Percentiles rank a stretch among this genome's conserved stretches.
Conservation (phyloP, 1,139 yeast genomes). For the Nakaseomyces kungkrabaensis region DNA sequence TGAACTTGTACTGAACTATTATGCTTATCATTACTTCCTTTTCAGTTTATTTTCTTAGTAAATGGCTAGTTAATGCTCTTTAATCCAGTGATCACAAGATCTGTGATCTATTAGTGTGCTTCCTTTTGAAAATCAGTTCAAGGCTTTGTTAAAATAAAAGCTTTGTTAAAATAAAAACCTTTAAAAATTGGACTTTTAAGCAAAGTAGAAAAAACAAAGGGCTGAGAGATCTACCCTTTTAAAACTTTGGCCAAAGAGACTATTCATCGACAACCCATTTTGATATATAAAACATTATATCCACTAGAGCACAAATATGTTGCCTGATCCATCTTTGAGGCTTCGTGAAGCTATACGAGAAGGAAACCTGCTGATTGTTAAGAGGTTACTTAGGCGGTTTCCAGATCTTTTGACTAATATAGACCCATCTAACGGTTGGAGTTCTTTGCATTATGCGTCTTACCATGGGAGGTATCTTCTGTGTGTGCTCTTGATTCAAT, state of each 20-base stretch:
- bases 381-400: slow-evolving; percentile 57
- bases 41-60: neutral
- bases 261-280: too few relatives aligned
- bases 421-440: slow-evolving; percentile 75
- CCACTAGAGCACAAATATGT: slow-evolving; percentile 16
- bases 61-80: neutral
- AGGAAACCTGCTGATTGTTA: slow-evolving; percentile 65
- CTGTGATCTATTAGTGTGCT: too few relatives aligned
- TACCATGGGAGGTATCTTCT: slow-evolving; percentile 70
- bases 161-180: too few relatives aligned
- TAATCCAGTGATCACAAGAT: too few relatives aligned
- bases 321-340: slow-evolving; percentile 58
- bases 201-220: too few relatives aligned
- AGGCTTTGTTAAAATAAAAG: too few relatives aligned
- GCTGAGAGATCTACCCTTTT: too few relatives aligned
- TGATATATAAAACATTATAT: too few relatives aligned
- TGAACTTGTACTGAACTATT: neutral
- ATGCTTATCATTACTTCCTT: neutral
- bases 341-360: slow-evolving; percentile 64
- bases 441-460: slow-evolving; percentile 80
- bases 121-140: too few relatives aligned
- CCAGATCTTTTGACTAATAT: slow-evolving; percentile 72
- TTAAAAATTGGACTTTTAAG: too few relatives aligned
- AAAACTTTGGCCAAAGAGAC: too few relatives aligned
- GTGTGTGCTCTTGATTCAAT: slow-evolving; percentile 49